Evolutionary conservation across 495 filamentous ascomycete genomes (phyloP).

Genomic region (Trichoderma parareesei): DNA sequence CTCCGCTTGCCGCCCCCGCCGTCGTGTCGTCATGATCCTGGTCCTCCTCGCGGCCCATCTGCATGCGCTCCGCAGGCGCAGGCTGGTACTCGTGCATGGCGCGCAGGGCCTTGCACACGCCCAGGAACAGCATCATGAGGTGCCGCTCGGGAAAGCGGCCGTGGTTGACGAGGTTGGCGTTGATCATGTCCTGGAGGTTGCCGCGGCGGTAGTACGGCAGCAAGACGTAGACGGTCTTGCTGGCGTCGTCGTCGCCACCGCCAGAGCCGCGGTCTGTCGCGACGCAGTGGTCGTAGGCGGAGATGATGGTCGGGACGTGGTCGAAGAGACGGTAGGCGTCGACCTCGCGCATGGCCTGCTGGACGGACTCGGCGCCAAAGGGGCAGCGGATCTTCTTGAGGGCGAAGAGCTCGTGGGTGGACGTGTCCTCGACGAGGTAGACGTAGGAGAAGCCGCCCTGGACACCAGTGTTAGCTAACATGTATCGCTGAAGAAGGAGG

Average conservation of each 20-base stretch:
- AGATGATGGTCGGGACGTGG: conserved; percentile 78
- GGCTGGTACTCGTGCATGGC: conserved; percentile 82
- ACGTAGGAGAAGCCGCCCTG: conserved; percentile 97
- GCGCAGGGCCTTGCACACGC: conserved; percentile 78
- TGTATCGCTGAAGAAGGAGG: background rate
- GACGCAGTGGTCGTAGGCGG: conserved; percentile 73
- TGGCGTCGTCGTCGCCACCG: conserved; percentile 47
- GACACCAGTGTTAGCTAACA: conserved; percentile 9
- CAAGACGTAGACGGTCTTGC: conserved; percentile 93
- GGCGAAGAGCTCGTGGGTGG: conserved; percentile 73
- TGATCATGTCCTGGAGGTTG: conserved; percentile 96
- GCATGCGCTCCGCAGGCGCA: conserved; percentile 43
- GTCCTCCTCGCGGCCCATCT: conserved; percentile 23
- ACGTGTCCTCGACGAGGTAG: conserved; percentile 90
- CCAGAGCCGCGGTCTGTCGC: conserved; percentile 36
- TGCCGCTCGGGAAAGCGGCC: conserved; percentile 82
- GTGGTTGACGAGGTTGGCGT: conserved; percentile 95
- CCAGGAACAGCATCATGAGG: conserved; percentile 83
- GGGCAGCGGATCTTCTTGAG: conserved; percentile 97
- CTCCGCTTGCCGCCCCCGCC: conserved; percentile 38
- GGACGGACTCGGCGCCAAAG: conserved; percentile 92
- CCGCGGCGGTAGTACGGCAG: conserved; percentile 91
- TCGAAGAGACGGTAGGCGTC: conserved; percentile 91
- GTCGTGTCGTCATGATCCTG: conserved; percentile 14
- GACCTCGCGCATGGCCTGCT: conserved; percentile 89